These are phyloP conservation scores for Colletotrichum liaoningense DNA, from an alignment of 2,329 filamentous ascomycete species.

Conservation along the genomic window DNA sequence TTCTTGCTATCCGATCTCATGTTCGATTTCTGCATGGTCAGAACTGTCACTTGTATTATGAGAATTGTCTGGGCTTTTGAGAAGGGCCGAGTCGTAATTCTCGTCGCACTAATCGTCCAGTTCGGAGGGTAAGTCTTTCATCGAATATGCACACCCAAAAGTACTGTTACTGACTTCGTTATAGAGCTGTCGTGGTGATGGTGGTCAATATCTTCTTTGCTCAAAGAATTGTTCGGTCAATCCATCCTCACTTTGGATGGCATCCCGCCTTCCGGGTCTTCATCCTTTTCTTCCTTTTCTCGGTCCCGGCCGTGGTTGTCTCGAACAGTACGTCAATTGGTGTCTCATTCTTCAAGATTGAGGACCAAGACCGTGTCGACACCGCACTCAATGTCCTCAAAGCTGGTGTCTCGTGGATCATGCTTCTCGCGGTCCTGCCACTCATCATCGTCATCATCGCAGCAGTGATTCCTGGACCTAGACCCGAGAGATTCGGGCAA, in stretches of 20 bases:
- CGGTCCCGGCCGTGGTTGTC: constrained; percentile 43
- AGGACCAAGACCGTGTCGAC: constrained; percentile 33
- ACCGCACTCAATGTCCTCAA: constrained; percentile 36
- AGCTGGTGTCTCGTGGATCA: constrained; percentile 39
- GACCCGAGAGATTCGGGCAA: constrained; percentile 45
- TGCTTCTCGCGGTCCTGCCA: constrained; percentile 39
- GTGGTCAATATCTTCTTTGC: constrained; percentile 52
- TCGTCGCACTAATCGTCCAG: constrained; percentile 49
- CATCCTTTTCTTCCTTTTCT: constrained; percentile 41
- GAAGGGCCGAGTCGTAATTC: constrained; percentile 42
- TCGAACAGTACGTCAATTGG: constrained; percentile 46
- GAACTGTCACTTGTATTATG: constrained; percentile 47
- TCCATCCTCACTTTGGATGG: constrained; percentile 51
- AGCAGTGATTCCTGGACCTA: constrained; percentile 42
- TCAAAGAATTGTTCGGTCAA: constrained; percentile 51
- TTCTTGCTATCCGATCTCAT: constrained; percentile 51
- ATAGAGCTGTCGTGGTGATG: constrained; percentile 49
- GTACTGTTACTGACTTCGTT: constrained; percentile 45
- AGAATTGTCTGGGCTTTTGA: constrained; percentile 49
- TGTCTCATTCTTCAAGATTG: constrained; percentile 41
- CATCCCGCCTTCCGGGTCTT: constrained; percentile 40
- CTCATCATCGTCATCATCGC: constrained; percentile 40
- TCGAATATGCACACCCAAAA: no score
- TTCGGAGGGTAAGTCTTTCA: constrained; percentile 44
- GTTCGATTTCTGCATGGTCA: constrained; percentile 52